Evolutionary conservation across 2,329 filamentous ascomycete genomes (phyloP).

Genomic region (Penicillium hordei): DNA sequence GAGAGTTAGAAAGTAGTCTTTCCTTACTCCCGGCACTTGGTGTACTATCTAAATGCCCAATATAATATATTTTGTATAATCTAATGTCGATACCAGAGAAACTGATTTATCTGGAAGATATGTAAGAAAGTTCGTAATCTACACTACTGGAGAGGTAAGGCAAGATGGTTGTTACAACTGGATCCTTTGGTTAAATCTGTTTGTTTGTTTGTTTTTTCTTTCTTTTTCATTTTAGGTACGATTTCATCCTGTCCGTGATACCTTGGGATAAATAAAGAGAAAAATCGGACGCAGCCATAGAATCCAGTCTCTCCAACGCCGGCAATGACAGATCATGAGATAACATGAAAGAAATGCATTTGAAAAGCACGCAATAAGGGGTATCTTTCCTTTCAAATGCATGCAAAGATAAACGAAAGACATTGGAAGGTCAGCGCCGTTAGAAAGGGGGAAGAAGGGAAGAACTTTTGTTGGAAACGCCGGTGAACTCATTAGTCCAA

Average conservation of each 20-base stretch:
- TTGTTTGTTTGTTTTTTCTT: background rate
- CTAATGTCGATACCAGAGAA: constrained; percentile 18
- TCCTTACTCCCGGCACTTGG: constrained; percentile 1
- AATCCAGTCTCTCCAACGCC: background rate
- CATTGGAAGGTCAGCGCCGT: background rate
- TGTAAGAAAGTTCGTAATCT: background rate
- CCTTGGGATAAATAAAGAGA: background rate
- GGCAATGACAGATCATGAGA: background rate
- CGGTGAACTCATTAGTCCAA: constrained; percentile 14
- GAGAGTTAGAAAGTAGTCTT: constrained; percentile 70
- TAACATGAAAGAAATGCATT: background rate
- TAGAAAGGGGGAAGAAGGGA: background rate
- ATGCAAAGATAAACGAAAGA: constrained; percentile 1
- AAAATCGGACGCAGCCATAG: background rate
- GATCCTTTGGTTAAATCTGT: background rate
- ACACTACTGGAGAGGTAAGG: background rate
- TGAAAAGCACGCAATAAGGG: constrained; percentile 3
- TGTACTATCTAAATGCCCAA: constrained; percentile 12
- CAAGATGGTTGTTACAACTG: background rate
- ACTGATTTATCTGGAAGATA: background rate
- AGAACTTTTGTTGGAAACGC: background rate
- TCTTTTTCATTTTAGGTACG: background rate
- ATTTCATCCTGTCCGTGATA: too few relatives aligned
- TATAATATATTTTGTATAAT: constrained; percentile 29
- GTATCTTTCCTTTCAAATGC: constrained; percentile 15